Conservation (phyloP, 2,329 filamentous ascomycete genomes). For the Metarhizium robertsii region DNA sequence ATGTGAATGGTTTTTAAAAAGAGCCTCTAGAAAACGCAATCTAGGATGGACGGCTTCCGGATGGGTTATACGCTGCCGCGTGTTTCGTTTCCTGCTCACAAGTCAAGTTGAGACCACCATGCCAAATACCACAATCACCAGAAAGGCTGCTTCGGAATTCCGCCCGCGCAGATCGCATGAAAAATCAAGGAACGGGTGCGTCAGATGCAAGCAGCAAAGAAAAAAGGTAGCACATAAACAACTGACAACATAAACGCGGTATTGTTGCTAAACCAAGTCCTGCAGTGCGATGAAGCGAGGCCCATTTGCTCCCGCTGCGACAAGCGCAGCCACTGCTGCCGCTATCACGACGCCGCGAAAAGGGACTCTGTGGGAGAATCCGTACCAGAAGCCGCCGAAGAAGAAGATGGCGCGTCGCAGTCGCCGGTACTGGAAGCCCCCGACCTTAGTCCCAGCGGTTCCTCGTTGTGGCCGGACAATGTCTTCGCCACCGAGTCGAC, state of each 20-base stretch:
- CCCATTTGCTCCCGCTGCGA: slow-evolving; percentile 24
- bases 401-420: background rate
- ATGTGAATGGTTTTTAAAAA: too few relatives aligned
- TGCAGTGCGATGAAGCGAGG: slow-evolving; percentile 24
- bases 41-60: too few relatives aligned
- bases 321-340: slow-evolving; percentile 19
- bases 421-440: background rate
- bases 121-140: background rate
- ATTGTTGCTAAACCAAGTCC: background rate
- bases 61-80: too few relatives aligned
- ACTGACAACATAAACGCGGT: too few relatives aligned
- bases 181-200: slow-evolving; percentile 25
- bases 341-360: slow-evolving; percentile 14
- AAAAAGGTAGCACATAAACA: slow-evolving; percentile 19
- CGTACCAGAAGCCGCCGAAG: background rate
- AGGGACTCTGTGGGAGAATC: background rate
- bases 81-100: too few relatives aligned
- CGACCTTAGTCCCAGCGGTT: background rate
- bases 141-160: background rate
- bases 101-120: background rate
- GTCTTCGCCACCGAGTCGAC: background rate
- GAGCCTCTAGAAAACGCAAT: too few relatives aligned
- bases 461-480: background rate
- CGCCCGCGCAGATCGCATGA: slow-evolving; percentile 12
- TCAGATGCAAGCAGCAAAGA: slow-evolving; percentile 23